Base-by-base conservation (phyloP, 768 basidiomycete species). In the Collybia sp. region DNA sequence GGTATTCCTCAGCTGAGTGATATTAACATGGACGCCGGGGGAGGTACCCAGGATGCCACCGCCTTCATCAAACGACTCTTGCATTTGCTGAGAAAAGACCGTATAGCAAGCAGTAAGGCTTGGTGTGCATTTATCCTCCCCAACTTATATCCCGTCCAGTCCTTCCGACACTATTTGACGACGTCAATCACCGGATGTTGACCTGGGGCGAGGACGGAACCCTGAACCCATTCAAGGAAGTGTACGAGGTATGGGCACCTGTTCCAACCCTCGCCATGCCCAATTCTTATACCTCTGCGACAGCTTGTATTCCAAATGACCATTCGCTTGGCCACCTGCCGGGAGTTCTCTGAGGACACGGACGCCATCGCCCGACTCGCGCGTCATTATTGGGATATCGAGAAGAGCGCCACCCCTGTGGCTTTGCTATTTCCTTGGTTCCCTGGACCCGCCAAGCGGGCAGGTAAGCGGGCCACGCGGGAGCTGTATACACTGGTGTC, bases 191-290 rank as follows among this genome's bases (percentile, higher is more conserved):
- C 2, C 48, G 52, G 30, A 53, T 60, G 54, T 36, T 30, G 12
- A 46, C 17, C 2, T 66, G 63, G 65, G 61, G 60, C 0, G 45
- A 50, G 11, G 49, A 61, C 43, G 61, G 66, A 1, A 50, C 34
- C 15, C 60, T 69, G 10, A 55, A 69, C 49, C 67, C 67, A 2
- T 67, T 66, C 48, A 54, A 61, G 30, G 47, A 61, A 10, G 53
- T 69, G 9, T 61, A 66, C 48, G 59, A 66, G 38, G 67, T 66
- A 44, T 33, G 54, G 50, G n/a, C n/a, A n/a, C n/a, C n/a, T n/a
- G n/a, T n/a, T n/a, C n/a, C n/a, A n/a, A n/a, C n/a, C n/a, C n/a
- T n/a, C n/a, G n/a, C n/a, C n/a, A n/a, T n/a, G n/a, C n/a, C n/a
- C n/a, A n/a, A n/a, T n/a, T n/a, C n/a, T n/a, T n/a, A n/a, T n/a